Evolutionary conservation across 2,329 filamentous ascomycete genomes (phyloP), one percentile per base, ranked within the genome.

Genomic region (Cladosporium colombiae): DNA sequence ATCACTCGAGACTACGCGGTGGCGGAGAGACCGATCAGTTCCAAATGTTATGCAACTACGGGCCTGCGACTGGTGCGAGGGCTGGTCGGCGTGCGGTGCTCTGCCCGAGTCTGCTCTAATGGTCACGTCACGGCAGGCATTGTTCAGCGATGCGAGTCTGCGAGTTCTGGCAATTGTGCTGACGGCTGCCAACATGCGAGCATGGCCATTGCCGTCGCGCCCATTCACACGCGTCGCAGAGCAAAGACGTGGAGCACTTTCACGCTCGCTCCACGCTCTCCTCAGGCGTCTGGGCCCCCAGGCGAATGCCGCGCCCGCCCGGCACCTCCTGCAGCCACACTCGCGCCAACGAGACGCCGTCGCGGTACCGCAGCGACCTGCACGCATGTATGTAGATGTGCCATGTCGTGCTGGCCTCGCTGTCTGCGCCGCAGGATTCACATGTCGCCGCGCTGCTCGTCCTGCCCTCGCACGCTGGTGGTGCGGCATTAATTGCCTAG

Each of bases 11-110:
- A 31, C 52, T 55, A 31, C 40, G 40, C 55, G 58, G 58, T 61
- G 58, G 58, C 58, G 58, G 58, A 40, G 58, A 61, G 58, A 61
- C 58, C 52, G 52, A 55, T 55, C 52, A 55, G 52, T 55, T 55
- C 52, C 52, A 55, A 55, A 55, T 55, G 52, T 21, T 31, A 29
- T 55, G 52, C 18, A n/a, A 27, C n/a, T n/a, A n/a, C 55, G n/a
- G 6, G 21, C 40, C 58, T 29, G 27, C 23, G 50, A 21, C 52
- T 55, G 52, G 27, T 46, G 40, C 40, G 31, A 55, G 52, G 52
- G 18, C 52, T n/a, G 10, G 52, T 5, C n/a, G 16, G 8, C 5
- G 18, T 8, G 33, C 16, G 37, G 8, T 46, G 18, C 52, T 33
- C 52, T 27, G 23, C 58, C 27, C 25, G 27, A 18, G 49, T 33